Evolutionary conservation across 164 flowering plant genomes (phyloP).

Genomic region (Malania oleifera): DNA sequence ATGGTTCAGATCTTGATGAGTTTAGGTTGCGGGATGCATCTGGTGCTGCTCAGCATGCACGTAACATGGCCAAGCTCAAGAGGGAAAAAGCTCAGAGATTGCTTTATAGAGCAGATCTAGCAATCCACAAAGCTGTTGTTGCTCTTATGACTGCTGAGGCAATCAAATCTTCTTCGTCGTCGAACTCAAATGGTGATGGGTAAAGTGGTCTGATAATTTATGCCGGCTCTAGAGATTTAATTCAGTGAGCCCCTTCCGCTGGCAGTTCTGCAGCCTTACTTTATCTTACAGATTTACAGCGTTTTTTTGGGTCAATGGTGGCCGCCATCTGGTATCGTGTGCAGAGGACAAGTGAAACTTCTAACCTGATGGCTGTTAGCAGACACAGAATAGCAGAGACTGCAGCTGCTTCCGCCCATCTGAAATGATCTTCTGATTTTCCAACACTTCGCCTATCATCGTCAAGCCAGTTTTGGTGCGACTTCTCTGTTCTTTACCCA

Average conservation of each 20-base stretch:
- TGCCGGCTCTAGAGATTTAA: neutral
- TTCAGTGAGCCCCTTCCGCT: conserved; percentile 2
- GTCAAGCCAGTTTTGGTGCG: conserved; percentile 17
- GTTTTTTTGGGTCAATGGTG: conserved; percentile 16
- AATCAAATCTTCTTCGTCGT: conserved; percentile 42
- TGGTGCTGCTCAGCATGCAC: conserved; percentile 75
- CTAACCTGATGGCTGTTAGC: conserved; percentile 13
- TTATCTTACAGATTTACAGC: neutral
- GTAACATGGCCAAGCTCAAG: conserved; percentile 71
- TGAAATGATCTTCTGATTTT: neutral
- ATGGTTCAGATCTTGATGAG: conserved; percentile 63
- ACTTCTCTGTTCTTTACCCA: conserved; percentile 10
- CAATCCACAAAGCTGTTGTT: conserved; percentile 81
- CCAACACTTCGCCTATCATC: neutral
- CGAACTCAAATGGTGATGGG: conserved; percentile 31
- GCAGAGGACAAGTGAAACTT: conserved; percentile 13
- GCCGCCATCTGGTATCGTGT: neutral
- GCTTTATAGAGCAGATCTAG: conserved; percentile 70
- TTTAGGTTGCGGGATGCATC: conserved; percentile 80
- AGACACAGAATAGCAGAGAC: conserved; percentile 3
- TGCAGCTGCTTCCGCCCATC: conserved; percentile 6
- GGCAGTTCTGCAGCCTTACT: neutral
- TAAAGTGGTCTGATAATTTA: conserved; percentile 16
- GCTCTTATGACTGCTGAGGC: conserved; percentile 91
- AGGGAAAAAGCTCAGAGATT: conserved; percentile 76